These are phyloP conservation scores for Saxispiralis lemnorum DNA, from an alignment of 495 filamentous ascomycete species.

Conservation along the genomic window DNA sequence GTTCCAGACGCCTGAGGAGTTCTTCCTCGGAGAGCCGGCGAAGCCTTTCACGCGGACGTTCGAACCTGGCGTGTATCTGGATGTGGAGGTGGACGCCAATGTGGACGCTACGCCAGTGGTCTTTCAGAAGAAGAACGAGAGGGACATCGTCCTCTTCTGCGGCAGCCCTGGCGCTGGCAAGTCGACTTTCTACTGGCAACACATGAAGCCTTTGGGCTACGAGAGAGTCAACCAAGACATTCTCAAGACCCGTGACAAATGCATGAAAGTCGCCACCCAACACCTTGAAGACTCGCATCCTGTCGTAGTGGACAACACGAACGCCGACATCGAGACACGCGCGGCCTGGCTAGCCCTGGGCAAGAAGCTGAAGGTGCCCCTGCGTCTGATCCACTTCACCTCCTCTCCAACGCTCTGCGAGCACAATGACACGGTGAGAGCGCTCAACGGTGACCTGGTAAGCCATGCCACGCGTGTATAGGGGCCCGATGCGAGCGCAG, in stretches of 20 bases:
- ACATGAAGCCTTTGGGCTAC: conserved; percentile 64
- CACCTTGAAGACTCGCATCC: conserved; percentile 44
- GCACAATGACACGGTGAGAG: conserved; percentile 77
- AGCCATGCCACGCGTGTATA: conserved; percentile 2
- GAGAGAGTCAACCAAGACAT: conserved; percentile 79
- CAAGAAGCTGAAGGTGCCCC: conserved; percentile 47
- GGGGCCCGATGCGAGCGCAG: too few species aligned
- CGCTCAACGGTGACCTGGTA: conserved; percentile 41
- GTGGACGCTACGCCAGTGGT: conserved; percentile 19
- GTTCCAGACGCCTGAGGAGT: conserved; percentile 81
- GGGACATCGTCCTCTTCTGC: conserved; percentile 70
- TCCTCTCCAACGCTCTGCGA: conserved; percentile 53
- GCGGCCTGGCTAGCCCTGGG: conserved; percentile 59
- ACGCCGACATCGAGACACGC: conserved; percentile 59
- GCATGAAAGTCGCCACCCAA: conserved; percentile 57
- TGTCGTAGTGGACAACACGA: conserved; percentile 81
- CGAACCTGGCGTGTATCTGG: conserved; percentile 39
- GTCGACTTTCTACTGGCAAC: conserved; percentile 69
- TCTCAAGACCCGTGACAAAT: conserved; percentile 72
- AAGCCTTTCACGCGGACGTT: conserved; percentile 49
- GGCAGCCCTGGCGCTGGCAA: conserved; percentile 83
- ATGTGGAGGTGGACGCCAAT: conserved; percentile 13
- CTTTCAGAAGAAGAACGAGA: conserved; percentile 44
- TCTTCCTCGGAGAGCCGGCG: conserved; percentile 51
- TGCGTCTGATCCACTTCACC: conserved; percentile 77